Evolutionary conservation across 345 rosid species (phyloP).

Genomic region (Populus davidiana): DNA sequence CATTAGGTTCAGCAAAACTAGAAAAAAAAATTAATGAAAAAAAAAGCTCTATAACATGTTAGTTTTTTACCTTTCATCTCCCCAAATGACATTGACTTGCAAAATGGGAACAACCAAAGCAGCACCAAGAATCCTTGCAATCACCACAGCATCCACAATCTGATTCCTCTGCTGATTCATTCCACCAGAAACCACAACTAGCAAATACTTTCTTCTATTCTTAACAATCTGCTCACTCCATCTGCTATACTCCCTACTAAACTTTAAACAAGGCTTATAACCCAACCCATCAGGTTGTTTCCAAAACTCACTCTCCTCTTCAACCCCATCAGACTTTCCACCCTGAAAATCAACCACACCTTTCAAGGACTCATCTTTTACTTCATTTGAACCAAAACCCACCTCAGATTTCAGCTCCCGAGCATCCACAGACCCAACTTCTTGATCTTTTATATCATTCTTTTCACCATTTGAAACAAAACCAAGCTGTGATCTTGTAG

Average conservation of each 20-base stretch:
- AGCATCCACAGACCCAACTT: slow-evolving; percentile 4
- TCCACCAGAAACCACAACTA: slow-evolving; percentile 94
- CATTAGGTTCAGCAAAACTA: neutral
- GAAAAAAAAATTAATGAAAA: neutral
- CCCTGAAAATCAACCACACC: slow-evolving; percentile 11
- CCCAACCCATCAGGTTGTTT: slow-evolving; percentile 94
- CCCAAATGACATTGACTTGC: slow-evolving; percentile 98
- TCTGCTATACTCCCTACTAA: slow-evolving; percentile 53
- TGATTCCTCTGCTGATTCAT: slow-evolving; percentile 98
- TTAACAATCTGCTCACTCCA: slow-evolving; percentile 37
- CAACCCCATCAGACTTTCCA: slow-evolving; percentile 14
- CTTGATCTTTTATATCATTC: neutral
- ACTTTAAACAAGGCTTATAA: slow-evolving; percentile 67
- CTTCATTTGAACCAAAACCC: slow-evolving; percentile 1
- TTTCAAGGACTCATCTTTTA: slow-evolving; percentile 20
- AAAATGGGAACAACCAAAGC: slow-evolving; percentile 87
- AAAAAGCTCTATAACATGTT: too few species aligned
- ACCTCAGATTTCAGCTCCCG: slow-evolving; percentile 15
- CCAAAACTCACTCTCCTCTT: slow-evolving; percentile 62
- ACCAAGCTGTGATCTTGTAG: slow-evolving; percentile 26
- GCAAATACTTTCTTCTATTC: slow-evolving; percentile 58
- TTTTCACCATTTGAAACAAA: slow-evolving; percentile 19
- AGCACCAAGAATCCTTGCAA: slow-evolving; percentile 94
- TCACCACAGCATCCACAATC: slow-evolving; percentile 96
- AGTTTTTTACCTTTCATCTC: slow-evolving; percentile 81